These are phyloP conservation scores for Amauroascus verrucosus DNA, from an alignment of 2,329 filamentous ascomycete genomes.

Conservation along the genomic window DNA sequence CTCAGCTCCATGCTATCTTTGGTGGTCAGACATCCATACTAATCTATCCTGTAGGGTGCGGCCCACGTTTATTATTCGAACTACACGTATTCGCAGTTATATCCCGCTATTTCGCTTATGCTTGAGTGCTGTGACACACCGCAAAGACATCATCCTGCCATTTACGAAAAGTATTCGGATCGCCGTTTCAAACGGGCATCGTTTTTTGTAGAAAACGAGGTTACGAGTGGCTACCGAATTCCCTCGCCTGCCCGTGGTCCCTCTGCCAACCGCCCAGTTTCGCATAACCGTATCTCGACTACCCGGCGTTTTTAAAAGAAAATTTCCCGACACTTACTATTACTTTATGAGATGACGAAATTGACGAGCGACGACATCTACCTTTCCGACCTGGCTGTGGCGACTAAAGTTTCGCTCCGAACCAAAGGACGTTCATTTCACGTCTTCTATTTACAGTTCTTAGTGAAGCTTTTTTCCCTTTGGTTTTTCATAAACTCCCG, in stretches of 20 bases:
- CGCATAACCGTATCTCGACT: background rate
- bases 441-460: background rate
- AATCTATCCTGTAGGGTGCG: slow-evolving; percentile 47
- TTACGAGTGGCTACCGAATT: slow-evolving; percentile 51
- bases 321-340: too few species aligned
- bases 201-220: slow-evolving; percentile 63
- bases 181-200: slow-evolving; percentile 80
- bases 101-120: slow-evolving; percentile 64
- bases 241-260: slow-evolving; percentile 26
- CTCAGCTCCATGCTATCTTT: background rate
- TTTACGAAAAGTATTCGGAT: slow-evolving; percentile 87
- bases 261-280: slow-evolving; percentile 6
- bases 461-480: background rate
- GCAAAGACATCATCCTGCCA: slow-evolving; percentile 68
- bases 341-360: background rate
- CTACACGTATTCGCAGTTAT: slow-evolving; percentile 79
- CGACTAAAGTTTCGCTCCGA: background rate
- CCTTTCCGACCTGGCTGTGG: background rate
- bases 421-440: background rate
- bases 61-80: slow-evolving; percentile 86
- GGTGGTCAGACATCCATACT: slow-evolving; percentile 15
- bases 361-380: slow-evolving; percentile 1
- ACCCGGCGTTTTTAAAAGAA: background rate
- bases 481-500: background rate
- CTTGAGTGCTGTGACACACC: slow-evolving; percentile 80